Conservation (phyloP, 2,329 filamentous ascomycete genomes). For the Cercospora zeina region DNA sequence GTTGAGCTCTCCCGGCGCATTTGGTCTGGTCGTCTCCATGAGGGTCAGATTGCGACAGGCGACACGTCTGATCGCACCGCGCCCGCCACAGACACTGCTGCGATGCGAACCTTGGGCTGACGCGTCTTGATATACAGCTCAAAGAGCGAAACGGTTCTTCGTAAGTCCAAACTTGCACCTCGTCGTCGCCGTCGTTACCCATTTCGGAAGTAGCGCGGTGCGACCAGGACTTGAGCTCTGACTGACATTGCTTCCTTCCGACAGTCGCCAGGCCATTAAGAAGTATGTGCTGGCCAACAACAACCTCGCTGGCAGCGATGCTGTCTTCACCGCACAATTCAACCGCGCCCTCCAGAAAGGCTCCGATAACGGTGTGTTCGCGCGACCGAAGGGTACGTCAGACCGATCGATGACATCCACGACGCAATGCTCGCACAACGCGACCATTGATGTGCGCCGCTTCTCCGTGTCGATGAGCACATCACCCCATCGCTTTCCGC, state of each 20-base stretch:
- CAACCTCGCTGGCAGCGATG: conserved; percentile 57
- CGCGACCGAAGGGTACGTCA: conserved; percentile 82
- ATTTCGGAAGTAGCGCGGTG: conserved; percentile 21
- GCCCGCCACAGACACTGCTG: conserved; percentile 13
- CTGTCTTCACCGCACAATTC: conserved; percentile 71
- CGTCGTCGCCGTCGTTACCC: conserved; percentile 32
- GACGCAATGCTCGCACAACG: conserved; percentile 16
- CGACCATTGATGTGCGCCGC: conserved; percentile 16
- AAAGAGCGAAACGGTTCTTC: conserved; percentile 71
- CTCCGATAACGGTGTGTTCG: conserved; percentile 83
- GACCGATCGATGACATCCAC: conserved; percentile 31
- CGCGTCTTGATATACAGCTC: conserved; percentile 56
- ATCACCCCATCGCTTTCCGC: conserved; percentile 11
- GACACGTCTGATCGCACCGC: conserved; percentile 22
- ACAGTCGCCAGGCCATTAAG: conserved; percentile 70
- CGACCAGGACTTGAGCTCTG: conserved; percentile 25
- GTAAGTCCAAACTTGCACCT: conserved; percentile 51
- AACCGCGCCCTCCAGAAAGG: conserved; percentile 80
- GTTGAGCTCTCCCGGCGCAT: conserved; percentile 56
- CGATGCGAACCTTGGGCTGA: conserved; percentile 47
- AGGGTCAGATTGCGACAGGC: conserved; percentile 33
- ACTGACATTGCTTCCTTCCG: conserved; percentile 32
- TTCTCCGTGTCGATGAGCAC: conserved; percentile 18
- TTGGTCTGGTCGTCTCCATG: conserved; percentile 29
- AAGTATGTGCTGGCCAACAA: conserved; percentile 75